phyloP scores from a whole-genome alignment of 768 basidiomycete species.

The Dentipellis sp. region DNA sequence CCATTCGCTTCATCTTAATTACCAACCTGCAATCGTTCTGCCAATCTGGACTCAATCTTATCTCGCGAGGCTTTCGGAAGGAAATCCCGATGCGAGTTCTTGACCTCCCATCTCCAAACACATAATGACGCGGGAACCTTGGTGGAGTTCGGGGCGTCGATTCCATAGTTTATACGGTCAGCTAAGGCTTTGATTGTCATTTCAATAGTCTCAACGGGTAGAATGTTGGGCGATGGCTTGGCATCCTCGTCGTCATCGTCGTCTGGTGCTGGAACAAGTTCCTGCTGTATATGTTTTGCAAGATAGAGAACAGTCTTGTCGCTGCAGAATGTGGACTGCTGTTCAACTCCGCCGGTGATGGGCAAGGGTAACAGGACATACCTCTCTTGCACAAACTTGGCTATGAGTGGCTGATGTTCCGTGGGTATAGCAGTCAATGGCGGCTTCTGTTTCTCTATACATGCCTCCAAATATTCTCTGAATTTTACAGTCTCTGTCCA shows the following conservation, averaged over 20 bases:
- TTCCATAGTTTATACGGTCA: constrained; percentile 71
- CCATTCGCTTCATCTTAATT: not conserved
- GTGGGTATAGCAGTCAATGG: constrained; percentile 56
- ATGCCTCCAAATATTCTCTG: constrained; percentile 58
- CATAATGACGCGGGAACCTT: constrained; percentile 56
- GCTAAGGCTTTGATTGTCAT: constrained; percentile 54
- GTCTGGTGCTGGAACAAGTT: constrained; percentile 48
- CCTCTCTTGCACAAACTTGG: constrained; percentile 84
- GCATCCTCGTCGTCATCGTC: constrained; percentile 45
- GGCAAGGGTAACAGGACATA: constrained; percentile 21
- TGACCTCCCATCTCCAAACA: constrained; percentile 85
- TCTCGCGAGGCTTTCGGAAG: constrained; percentile 58
- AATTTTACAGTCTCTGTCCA: constrained; percentile 65
- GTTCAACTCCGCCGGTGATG: not conserved
- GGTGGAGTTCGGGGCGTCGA: constrained; percentile 41
- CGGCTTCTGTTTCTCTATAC: constrained; percentile 34
- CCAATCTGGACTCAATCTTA: constrained; percentile 48
- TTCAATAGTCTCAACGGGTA: constrained; percentile 46
- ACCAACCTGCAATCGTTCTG: constrained; percentile 59
- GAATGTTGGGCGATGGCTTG: constrained; percentile 22
- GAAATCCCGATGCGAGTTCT: constrained; percentile 46
- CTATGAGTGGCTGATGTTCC: constrained; percentile 65
- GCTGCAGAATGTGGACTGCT: constrained; percentile 28
- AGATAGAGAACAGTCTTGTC: constrained; percentile 61
- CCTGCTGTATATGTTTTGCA: constrained; percentile 59